Conservation (phyloP, 2,329 filamentous ascomycete species). For the Anisogramma anomala region DNA sequence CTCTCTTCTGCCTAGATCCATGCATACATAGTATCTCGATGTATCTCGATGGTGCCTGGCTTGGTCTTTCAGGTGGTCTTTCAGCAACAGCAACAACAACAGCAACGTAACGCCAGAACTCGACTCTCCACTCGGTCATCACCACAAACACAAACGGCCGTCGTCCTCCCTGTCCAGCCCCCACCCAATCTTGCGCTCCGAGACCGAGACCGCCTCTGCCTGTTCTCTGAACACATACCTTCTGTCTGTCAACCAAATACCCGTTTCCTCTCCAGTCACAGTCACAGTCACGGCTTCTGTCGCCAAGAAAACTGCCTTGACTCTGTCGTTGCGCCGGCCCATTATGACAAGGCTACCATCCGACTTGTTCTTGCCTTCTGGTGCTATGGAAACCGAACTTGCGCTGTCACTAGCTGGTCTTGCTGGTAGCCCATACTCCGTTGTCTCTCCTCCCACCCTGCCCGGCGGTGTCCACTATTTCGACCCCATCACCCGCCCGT, state of each 20-base stretch:
- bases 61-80: not conserved
- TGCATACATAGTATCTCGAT: too few relatives aligned
- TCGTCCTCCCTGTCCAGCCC: too few relatives aligned
- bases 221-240: not conserved
- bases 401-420: conserved; percentile 18
- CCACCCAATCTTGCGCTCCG: conserved; percentile 8
- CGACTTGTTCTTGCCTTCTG: conserved; percentile 32
- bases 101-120: not conserved
- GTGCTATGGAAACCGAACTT: conserved; percentile 25
- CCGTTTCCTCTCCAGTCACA: not conserved
- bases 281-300: too few relatives aligned
- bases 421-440: conserved; percentile 23
- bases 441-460: conserved; percentile 30
- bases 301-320: not conserved
- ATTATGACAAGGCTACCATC: conserved; percentile 31
- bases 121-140: not conserved
- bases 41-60: conserved; percentile 4
- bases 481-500: conserved; percentile 20
- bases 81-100: conserved; percentile 3
- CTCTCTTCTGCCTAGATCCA: too few relatives aligned
- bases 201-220: not conserved
- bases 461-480: conserved; percentile 28
- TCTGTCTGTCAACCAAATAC: not conserved
- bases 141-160: not conserved
- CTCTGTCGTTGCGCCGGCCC: not conserved